phyloP scores from a whole-genome alignment of 768 basidiomycete species.

The Dacryopinax primogenitus region DNA sequence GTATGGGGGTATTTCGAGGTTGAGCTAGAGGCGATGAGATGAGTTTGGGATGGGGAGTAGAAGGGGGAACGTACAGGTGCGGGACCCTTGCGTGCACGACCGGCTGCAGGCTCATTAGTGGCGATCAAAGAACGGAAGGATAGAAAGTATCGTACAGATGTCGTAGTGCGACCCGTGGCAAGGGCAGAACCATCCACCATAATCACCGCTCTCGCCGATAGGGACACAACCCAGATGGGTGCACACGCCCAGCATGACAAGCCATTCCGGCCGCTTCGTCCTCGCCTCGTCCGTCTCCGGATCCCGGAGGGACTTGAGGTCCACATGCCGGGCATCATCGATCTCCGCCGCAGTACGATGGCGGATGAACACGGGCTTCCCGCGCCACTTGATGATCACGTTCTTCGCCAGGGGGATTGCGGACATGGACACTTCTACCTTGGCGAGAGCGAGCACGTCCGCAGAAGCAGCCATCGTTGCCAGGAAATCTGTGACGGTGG shows the following conservation, averaged over 20 bases:
- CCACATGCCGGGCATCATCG: slow-evolving; percentile 70
- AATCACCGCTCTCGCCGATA: slow-evolving; percentile 94
- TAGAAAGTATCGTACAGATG: slow-evolving; percentile 52
- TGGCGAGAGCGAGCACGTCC: slow-evolving; percentile 94
- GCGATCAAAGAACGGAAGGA: not conserved
- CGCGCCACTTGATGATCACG: slow-evolving; percentile 96
- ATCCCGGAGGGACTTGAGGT: slow-evolving; percentile 83
- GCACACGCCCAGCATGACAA: slow-evolving; percentile 85
- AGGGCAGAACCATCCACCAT: slow-evolving; percentile 98
- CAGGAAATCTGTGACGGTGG: slow-evolving; percentile 84
- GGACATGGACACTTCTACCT: slow-evolving; percentile 86
- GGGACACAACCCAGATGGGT: slow-evolving; percentile 98
- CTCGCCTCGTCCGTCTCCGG: slow-evolving; percentile 82
- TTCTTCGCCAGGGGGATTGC: slow-evolving; percentile 81
- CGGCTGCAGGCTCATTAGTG: slow-evolving; percentile 40
- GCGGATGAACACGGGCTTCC: slow-evolving; percentile 98
- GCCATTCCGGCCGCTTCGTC: slow-evolving; percentile 92
- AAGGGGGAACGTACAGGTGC: slow-evolving; percentile 59
- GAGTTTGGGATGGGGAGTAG: not conserved
- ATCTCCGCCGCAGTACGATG: slow-evolving; percentile 88
- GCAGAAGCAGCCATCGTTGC: slow-evolving; percentile 94
- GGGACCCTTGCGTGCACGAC: slow-evolving; percentile 89
- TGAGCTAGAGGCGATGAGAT: slow-evolving; percentile 42
- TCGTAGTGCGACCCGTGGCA: slow-evolving; percentile 99
- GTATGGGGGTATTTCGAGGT: slow-evolving; percentile 84